phyloP scores from a whole-genome alignment of 345 rosid species.

The Heritiera littoralis region DNA sequence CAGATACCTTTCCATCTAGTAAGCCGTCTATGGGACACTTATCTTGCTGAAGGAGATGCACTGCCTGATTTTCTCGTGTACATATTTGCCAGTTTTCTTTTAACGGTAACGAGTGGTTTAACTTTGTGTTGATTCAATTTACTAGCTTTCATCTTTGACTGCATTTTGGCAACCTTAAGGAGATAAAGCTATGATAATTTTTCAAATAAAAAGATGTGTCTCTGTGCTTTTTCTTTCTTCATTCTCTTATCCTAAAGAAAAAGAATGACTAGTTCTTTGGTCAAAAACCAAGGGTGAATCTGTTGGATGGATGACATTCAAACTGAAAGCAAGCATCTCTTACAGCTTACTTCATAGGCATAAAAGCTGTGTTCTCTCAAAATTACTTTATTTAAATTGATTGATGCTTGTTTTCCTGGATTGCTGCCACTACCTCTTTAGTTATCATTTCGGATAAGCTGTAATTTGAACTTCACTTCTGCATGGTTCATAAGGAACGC shows the following conservation, averaged over 20 bases:
- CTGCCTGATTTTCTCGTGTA: conserved; percentile 97
- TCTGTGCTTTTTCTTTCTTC: background rate
- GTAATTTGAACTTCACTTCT: background rate
- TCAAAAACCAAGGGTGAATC: background rate
- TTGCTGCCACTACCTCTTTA: background rate
- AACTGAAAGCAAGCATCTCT: background rate
- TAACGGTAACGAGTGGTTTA: conserved; percentile 61
- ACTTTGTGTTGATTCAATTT: background rate
- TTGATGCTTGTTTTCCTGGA: background rate
- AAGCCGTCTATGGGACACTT: conserved; percentile 94
- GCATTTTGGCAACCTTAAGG: background rate
- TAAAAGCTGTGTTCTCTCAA: background rate
- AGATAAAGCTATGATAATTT: background rate
- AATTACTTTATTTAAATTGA: background rate
- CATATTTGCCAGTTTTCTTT: conserved; percentile 91
- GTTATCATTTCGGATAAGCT: no score
- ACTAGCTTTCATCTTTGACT: background rate
- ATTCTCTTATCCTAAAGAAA: background rate
- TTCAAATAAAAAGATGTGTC: background rate
- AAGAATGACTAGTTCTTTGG: background rate
- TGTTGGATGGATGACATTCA: background rate
- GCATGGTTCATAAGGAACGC: background rate
- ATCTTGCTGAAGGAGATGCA: conserved; percentile 99
- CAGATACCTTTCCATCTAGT: conserved; percentile 90
- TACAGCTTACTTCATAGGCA: background rate